Conservation (phyloP, 495 filamentous ascomycete genomes). For the Penicillium bovifimosum region DNA sequence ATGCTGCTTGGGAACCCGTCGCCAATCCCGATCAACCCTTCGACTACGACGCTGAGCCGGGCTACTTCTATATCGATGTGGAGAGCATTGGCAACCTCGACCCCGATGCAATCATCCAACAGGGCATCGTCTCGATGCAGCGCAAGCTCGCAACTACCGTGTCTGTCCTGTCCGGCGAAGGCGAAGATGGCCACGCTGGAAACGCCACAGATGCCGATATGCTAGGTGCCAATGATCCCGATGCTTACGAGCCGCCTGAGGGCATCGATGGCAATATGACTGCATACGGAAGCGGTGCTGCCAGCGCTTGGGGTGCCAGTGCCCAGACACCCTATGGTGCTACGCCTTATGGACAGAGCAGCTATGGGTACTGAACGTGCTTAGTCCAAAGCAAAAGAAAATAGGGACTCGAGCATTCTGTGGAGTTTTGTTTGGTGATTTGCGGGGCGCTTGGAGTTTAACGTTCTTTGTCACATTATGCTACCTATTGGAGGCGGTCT, state of each 20-base stretch:
- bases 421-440: conserved; percentile 22
- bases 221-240: conserved; percentile 59
- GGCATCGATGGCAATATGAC: conserved; percentile 70
- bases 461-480: conserved; percentile 9
- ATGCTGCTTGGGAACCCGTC: conserved; percentile 76
- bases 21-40: conserved; percentile 77
- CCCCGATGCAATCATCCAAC: conserved; percentile 78
- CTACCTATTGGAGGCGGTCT: conserved; percentile 2
- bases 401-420: conserved; percentile 21
- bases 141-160: conserved; percentile 85
- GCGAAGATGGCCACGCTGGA: conserved; percentile 40
- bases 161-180: conserved; percentile 55
- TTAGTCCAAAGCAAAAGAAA: neutral
- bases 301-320: conserved; percentile 59
- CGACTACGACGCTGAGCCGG: conserved; percentile 82
- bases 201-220: conserved; percentile 47
- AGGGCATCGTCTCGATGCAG: conserved; percentile 85
- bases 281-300: conserved; percentile 58
- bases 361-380: conserved; percentile 42
- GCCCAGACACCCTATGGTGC: conserved; percentile 59
- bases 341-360: conserved; percentile 63
- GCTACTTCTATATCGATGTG: conserved; percentile 85
- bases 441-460: conserved; percentile 28
- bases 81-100: conserved; percentile 83
- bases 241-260: conserved; percentile 51